Evolutionary conservation across 2,329 filamentous ascomycete genomes (phyloP).

Genomic region (Fusarium sublunatum): DNA sequence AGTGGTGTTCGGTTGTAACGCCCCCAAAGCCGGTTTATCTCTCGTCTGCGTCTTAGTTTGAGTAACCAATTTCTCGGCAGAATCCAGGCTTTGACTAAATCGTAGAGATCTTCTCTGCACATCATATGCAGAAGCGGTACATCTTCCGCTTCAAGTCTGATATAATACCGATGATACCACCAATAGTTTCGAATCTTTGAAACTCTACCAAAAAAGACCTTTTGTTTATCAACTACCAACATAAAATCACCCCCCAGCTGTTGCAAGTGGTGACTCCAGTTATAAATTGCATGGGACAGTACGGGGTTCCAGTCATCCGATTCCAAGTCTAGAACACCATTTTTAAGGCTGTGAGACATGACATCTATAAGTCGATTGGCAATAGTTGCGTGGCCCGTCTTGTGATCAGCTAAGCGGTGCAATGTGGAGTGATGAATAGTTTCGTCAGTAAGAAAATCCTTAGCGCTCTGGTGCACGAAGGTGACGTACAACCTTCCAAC

Average conservation of each 20-base stretch:
- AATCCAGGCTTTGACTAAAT: background rate
- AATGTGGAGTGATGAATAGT: accelerated
- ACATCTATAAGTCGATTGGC: background rate
- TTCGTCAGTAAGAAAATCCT: background rate
- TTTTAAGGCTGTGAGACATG: background rate
- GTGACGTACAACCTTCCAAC: background rate
- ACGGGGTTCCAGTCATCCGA: background rate
- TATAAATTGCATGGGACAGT: background rate
- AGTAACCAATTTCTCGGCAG: background rate
- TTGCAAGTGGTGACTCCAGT: slow-evolving; percentile 1
- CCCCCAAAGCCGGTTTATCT: background rate
- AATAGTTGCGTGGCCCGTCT: background rate
- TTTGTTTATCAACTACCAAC: background rate
- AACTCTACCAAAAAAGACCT: background rate
- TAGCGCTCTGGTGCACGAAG: slow-evolving; percentile 17
- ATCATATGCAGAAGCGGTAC: slow-evolving; percentile 1
- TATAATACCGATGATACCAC: background rate
- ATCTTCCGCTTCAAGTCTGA: background rate
- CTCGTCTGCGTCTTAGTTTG: background rate
- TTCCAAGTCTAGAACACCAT: background rate
- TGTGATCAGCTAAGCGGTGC: background rate
- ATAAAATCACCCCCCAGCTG: background rate
- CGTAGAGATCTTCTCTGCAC: background rate
- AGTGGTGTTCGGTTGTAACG: background rate
- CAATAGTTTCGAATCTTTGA: background rate